phyloP scores from a whole-genome alignment of 257 asterid genomes.

The Solanum verrucosum region DNA sequence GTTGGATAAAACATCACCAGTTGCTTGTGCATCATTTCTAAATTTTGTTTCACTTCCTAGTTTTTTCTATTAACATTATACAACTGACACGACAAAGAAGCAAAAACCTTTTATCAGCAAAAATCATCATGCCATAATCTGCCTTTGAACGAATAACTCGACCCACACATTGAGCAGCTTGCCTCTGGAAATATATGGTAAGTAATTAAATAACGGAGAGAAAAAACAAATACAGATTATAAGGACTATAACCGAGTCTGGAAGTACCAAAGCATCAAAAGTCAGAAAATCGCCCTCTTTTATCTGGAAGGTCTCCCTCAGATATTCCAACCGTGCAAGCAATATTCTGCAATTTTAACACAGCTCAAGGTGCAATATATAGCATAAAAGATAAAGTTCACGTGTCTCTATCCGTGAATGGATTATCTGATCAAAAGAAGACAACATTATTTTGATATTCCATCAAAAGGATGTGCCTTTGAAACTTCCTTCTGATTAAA shows the following conservation, averaged over 20 bases:
- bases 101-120: conserved; percentile 93
- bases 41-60: neutral
- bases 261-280: conserved; percentile 88
- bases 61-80: neutral
- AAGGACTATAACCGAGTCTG: neutral
- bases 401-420: neutral
- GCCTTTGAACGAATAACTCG: conserved; percentile 98
- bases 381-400: neutral
- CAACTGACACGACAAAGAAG: neutral
- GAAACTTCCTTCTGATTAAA: neutral
- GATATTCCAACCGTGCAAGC: conserved; percentile 84
- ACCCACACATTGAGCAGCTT: conserved; percentile 99
- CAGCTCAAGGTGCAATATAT: neutral
- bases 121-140: conserved; percentile 99
- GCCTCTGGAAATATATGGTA: conserved; percentile 47
- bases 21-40: neutral
- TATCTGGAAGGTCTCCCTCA: conserved; percentile 92
- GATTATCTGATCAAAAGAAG: neutral
- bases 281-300: conserved; percentile 95
- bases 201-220: neutral
- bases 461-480: neutral
- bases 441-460: neutral
- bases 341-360: conserved; percentile 56
- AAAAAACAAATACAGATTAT: neutral
- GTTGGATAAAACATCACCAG: neutral